Evolutionary conservation across 2,329 filamentous ascomycete genomes (phyloP), one percentile per base, ranked within the genome.

Genomic region (Hymenoscyphus salicellus): DNA sequence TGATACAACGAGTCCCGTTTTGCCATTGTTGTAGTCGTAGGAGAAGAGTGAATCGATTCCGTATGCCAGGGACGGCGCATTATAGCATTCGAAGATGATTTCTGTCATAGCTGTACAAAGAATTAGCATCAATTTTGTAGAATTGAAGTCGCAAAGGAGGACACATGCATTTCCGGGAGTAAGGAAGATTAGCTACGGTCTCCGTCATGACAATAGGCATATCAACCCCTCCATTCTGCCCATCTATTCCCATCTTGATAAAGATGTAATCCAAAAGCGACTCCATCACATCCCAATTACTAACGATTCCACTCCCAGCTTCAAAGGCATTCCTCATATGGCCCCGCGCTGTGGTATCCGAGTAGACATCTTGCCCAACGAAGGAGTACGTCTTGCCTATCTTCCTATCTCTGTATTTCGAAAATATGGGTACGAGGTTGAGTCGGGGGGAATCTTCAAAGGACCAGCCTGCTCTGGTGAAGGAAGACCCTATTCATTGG

Each of bases 211-310:
- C 89, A 66, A 99, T 86, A 1, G 94, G 93, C 72, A 93, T 83
- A 72, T 94, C 92, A 67, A 99, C 87, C 28, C 85, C 82, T 8
- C 91, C 92, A 58, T 89, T 86, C 3, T 82, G 81, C 17, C 87
- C 87, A 69, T 96, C 92, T 71, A 99, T 84, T 4, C 95, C 95
- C 62, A 99, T 80, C 79, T 97, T 98, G 70, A 97, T 83, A 77
- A 99, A 99, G 52, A 93, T 85, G 77, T 97, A 97, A 79, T 99
- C 95, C 57, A 99, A 79, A 5, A 97, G 83, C 65, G 94, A 93
- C 78, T 99, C 95, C 87, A 97, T 93, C 38, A 93, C 93, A 77
- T 99, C 95, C 93, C 96, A 99, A 76, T 98, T 98, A 77, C 92
- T 93, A 66, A 98, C 87, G 58, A 99, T 89, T 69, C 93, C 94